Conservation (phyloP, 768 basidiomycete species). For the Amanita molliuscula region DNA sequence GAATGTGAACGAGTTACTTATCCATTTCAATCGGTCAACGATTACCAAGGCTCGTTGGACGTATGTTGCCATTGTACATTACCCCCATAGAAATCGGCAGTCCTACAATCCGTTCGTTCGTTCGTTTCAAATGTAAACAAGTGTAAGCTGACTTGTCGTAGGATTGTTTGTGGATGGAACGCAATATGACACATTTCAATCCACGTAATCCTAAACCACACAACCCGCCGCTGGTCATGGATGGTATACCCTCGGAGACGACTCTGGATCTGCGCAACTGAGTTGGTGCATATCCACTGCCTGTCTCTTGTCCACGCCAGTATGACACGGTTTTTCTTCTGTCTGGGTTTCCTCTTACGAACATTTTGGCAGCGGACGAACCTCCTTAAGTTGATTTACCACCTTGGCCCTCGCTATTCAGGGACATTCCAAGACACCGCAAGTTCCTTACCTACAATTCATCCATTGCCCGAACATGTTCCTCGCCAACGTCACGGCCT, state of each 20-base stretch:
- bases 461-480: conserved; percentile 73
- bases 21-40: conserved; percentile 32
- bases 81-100: conserved; percentile 44
- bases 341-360: not conserved
- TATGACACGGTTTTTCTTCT: conserved; percentile 13
- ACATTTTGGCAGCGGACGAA: conserved; percentile 43
- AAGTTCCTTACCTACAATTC: conserved; percentile 82
- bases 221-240: conserved; percentile 25
- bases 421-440: conserved; percentile 64
- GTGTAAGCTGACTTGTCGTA: conserved; percentile 16
- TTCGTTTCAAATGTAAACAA: conserved; percentile 4
- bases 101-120: conserved; percentile 56
- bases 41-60: conserved; percentile 58
- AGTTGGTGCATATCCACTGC: conserved; percentile 66
- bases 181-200: conserved; percentile 52
- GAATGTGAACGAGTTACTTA: conserved; percentile 25
- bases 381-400: conserved; percentile 66
- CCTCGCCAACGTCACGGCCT: conserved; percentile 36
- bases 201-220: conserved; percentile 51
- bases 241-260: conserved; percentile 49
- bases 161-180: conserved; percentile 71
- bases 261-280: conserved; percentile 28
- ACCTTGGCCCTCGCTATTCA: conserved; percentile 71
- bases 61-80: conserved; percentile 58
- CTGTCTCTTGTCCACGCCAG: conserved; percentile 50